Conservation (phyloP, 2,329 filamentous ascomycete species). For the Leptographium radiaticola region DNA sequence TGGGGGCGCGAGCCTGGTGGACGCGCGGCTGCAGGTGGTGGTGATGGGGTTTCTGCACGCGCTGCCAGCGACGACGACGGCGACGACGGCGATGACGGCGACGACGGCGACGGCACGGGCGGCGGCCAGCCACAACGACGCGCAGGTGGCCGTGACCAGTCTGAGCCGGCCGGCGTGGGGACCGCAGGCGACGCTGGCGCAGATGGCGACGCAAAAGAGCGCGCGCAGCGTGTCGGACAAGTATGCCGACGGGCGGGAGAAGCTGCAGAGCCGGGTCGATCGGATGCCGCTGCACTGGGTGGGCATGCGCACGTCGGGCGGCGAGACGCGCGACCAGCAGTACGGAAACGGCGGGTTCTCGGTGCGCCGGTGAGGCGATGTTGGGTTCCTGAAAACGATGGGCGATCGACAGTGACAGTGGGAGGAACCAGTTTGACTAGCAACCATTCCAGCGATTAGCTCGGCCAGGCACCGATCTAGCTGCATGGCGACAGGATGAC, state of each 20-base stretch:
- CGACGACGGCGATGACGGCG: background rate
- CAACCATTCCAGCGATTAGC: too few relatives aligned
- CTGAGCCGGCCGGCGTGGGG: slow-evolving; percentile 33
- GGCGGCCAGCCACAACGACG: slow-evolving; percentile 23
- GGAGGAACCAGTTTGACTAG: too few relatives aligned
- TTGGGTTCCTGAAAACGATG: too few relatives aligned
- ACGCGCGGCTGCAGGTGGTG: slow-evolving; percentile 34
- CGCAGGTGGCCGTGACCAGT: slow-evolving; percentile 29
- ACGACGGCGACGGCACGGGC: background rate
- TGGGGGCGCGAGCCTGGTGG: slow-evolving; percentile 26
- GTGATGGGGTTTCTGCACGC: slow-evolving; percentile 48
- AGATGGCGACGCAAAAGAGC: slow-evolving; percentile 24
- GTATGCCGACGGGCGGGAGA: slow-evolving; percentile 33
- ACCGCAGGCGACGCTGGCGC: slow-evolving; percentile 24
- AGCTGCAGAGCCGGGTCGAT: slow-evolving; percentile 41
- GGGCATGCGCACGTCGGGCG: slow-evolving; percentile 40
- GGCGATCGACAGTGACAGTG: background rate
- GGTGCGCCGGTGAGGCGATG: slow-evolving; percentile 11
- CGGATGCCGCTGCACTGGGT: slow-evolving; percentile 43
- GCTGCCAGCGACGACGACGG: slow-evolving; percentile 10
- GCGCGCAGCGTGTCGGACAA: slow-evolving; percentile 30
- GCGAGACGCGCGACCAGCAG: slow-evolving; percentile 32
- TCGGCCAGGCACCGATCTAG: too few relatives aligned
- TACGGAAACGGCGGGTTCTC: slow-evolving; percentile 38
- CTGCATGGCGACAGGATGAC: too few relatives aligned